Base-by-base conservation (phyloP, 352 stramenopile genomes). In the Phytophthora citrophthora region DNA sequence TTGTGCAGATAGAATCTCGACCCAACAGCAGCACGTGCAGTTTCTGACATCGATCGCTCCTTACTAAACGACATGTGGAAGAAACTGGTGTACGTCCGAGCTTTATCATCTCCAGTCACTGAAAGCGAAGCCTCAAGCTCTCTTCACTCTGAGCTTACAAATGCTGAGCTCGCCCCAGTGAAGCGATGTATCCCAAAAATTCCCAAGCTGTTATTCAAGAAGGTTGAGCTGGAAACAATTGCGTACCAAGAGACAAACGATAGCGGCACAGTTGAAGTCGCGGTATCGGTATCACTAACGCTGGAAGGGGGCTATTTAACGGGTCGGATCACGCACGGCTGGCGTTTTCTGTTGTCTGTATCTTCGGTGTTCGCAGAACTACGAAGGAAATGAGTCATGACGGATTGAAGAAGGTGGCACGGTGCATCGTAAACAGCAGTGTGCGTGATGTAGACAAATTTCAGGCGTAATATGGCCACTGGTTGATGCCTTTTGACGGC, bases 401-500 rank as follows among this genome's bases (percentile, higher is more conserved):
- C 38, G 88, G 88, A 1, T 72, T 95, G 52, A 95, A 93, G 76
- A 95, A 95, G 54, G 88, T 95, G 27, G 88, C 88, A 11, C 76
- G 81, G 0, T 95, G 88, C 2, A 84, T 95, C 23, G 88, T 95
- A 23, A 95, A 95, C 45, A 85, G 88, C 32, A 83, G 80, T 12
- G 85, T 95, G 46, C 86, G 86, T 23, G 86, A 95, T 47, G 88
- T 95, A 12, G 88, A 95, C 62, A 94, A 91, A 66, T 95, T 95
- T 50, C 83, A 93, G 65, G 93, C 81, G 43, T 85, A 95, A 70
- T 95, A 95, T 57, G 88, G 85, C 26, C 88, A 95, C 48, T 85
- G 88, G 0, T 77, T 95, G 32, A 74, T 83, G 48, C 74, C 86
- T 34, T 95, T 93, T 51, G 88, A 95, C 26, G 88, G 88, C 0